Base-by-base conservation (phyloP, 2,329 filamentous ascomycete species). In the Orbilia brochopaga region DNA sequence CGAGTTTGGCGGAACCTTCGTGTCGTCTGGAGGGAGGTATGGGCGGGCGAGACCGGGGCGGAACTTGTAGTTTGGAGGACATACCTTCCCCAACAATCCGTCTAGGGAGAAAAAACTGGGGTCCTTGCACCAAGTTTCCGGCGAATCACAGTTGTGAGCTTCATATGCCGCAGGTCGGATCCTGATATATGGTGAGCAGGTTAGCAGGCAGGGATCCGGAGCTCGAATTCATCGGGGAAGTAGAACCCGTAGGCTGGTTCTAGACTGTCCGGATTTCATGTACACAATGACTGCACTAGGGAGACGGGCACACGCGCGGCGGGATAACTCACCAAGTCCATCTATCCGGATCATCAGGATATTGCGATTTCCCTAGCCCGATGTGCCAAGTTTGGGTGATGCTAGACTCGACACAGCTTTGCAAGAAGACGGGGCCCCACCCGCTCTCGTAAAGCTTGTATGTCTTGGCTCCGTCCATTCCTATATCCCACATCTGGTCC, bases 271-370 rank as follows among this genome's bases (percentile, higher is more conserved):
- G n/a, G n/a, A n/a, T n/a, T n/a, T n/a, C n/a, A n/a, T n/a, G n/a
- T n/a, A n/a, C n/a, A n/a, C n/a, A n/a, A n/a, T n/a, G n/a, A n/a
- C n/a, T n/a, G n/a, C n/a, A n/a, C n/a, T n/a, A n/a, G n/a, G n/a
- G n/a, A n/a, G n/a, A n/a, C n/a, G n/a, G n/a, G n/a, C n/a, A n/a
- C n/a, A n/a, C n/a, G n/a, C n/a, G n/a, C n/a, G n/a, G n/a, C n/a
- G n/a, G n/a, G 23, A 17, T 35, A 37, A 35, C 66, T 52, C 46
- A 72, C 67, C 67, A 72, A 30, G 40, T 72, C 55, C 60, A 65
- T 23, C 40, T 65, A 10, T 40, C 8, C 1, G 60, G 55, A 37
- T 57, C 56, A 37, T 53, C 50, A 0, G 19, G 21, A 19, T 17
- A n/a, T 13, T 37, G 27, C 5, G 50, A 40, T n/a, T 50, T 37